Evolutionary conservation across 805 yeast species (phyloP), one percentile per base, ranked within the genome.

Genomic region (Clavispora vitiphila): DNA sequence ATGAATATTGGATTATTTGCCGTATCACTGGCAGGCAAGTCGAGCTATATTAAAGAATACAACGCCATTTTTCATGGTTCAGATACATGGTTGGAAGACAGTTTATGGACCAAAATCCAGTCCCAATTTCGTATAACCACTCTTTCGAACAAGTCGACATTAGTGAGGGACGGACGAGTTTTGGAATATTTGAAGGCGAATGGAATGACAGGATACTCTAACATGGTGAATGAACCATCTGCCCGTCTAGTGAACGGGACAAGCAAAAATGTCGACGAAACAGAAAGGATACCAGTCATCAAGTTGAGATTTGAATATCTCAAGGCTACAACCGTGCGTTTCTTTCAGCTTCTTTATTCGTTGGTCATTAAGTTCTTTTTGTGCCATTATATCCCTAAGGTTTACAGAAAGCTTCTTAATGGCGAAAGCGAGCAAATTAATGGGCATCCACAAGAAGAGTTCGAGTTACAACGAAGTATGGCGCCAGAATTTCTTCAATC

Each of bases 21-120:
- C 12, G 71, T 83, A 30, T 77, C 81, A n/a, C 79, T 83, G 39
- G 81, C 86, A 0, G 81, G 85, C 2, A 76, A 73, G 42, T 77
- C 81, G 23, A 79, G 84, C 47, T 84, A 81, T 56, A 72, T 81
- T 31, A 72, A 77, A 37, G 88, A 83, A 52, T 65, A 76, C 23
- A 65, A 78, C 20, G 55, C 69, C 12, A 63, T 83, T 3, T 55
- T 60, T 0, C 55, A 74, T n/a, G 77, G 77, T n/a, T 55, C 58
- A 9, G 59, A 65, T 11, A 82, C 86, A 0, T 84, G 81, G 77
- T 44, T 82, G 34, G 54, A 51, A 34, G 36, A 35, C 6, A 23
- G 40, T 18, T 24, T 47, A 25, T 45, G 45, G 43, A 30, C 18
- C 6, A 30, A 38, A 11, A 15, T 45, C 16, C 36, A 31, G 29